Evolutionary conservation across 176 grass and related monocot genomes (phyloP), one percentile per base, ranked within the genome.

Genomic region (Bolboschoenus planiculmis): DNA sequence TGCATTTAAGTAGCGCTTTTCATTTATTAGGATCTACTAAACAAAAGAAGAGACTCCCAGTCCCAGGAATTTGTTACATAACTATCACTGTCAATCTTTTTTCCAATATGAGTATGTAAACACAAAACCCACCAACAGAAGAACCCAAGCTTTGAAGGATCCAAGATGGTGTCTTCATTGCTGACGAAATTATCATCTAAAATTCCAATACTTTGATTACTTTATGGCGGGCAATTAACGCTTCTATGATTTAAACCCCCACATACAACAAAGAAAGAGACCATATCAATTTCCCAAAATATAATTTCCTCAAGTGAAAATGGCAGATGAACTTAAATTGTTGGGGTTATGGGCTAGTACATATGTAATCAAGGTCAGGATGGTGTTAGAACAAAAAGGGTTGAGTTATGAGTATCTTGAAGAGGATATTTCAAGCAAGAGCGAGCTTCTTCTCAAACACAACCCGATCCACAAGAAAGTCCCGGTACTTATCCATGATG

Each of bases 381-480:
- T 84, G 15, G 50, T 74, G 61, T 48, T 84, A 15, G 70, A 84
- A 24, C 20, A 27, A 7, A 85, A 85, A 33, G 68, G 65, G 47
- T 15, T 85, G 63, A 42, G 27, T 15, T 75, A 85, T 11, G 67
- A 61, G 29, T 85, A 75, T 53, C 27, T 85, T 35, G 67, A 85
- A 68, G 18, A 85, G 66, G 15, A 56, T 56, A 48, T 85, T 7
- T 7, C 1, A 15, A 55, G 20, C 9, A 85, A 85, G 68, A 85
- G 83, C 21, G 70, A 85, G 71, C 71, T 85, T 47, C 83, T 85
- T 10, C 70, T 85, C 68, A 85, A 78, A 46, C 57, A 54, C n/a
- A 85, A 85, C 15, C 71, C 83, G 0, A 33, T 85, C 3, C 18
- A 78, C 71, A 85, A 64, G 68, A 85, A 64, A 55, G 35, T 85